Evolutionary conservation across 2,329 filamentous ascomycete species (phyloP).

Genomic region (Grosmannia penicillata): DNA sequence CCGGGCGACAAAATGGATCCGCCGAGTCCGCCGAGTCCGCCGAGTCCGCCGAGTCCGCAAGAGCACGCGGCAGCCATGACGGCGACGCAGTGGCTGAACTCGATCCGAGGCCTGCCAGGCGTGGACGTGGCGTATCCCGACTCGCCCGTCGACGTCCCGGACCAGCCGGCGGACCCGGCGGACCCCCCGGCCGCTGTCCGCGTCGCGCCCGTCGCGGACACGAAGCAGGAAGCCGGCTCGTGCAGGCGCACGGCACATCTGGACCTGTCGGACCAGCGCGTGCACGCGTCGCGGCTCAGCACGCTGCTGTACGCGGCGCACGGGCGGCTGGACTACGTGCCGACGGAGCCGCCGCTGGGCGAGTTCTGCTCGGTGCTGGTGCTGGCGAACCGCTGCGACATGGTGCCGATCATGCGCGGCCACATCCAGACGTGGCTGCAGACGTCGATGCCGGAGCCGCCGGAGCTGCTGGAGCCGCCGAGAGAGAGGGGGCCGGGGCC

Average conservation of each 20-base stretch:
- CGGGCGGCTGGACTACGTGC: conserved; percentile 3
- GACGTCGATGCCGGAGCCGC: neutral
- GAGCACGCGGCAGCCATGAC: too few species aligned
- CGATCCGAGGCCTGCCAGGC: too few species aligned
- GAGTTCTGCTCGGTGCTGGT: conserved; percentile 4
- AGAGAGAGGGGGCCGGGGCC: too few species aligned
- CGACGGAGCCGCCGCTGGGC: neutral
- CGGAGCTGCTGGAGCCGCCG: neutral
- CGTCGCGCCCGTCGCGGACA: neutral
- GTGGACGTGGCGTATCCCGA: too few species aligned
- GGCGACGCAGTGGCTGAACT: too few species aligned
- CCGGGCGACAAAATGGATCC: too few species aligned
- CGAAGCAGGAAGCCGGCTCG: neutral
- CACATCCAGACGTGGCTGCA: conserved; percentile 3
- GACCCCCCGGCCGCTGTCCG: neutral
- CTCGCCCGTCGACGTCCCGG: too few species aligned
- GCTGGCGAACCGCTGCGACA: conserved; percentile 3
- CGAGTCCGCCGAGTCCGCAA: too few species aligned
- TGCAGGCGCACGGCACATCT: neutral
- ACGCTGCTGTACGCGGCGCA: conserved; percentile 4
- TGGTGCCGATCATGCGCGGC: conserved; percentile 3
- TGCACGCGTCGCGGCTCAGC: neutral
- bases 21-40: too few species aligned
- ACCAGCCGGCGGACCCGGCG: neutral
- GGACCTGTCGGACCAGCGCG: neutral